phyloP scores from a whole-genome alignment of 345 rosid genomes.

The Stellera chamaejasme region DNA sequence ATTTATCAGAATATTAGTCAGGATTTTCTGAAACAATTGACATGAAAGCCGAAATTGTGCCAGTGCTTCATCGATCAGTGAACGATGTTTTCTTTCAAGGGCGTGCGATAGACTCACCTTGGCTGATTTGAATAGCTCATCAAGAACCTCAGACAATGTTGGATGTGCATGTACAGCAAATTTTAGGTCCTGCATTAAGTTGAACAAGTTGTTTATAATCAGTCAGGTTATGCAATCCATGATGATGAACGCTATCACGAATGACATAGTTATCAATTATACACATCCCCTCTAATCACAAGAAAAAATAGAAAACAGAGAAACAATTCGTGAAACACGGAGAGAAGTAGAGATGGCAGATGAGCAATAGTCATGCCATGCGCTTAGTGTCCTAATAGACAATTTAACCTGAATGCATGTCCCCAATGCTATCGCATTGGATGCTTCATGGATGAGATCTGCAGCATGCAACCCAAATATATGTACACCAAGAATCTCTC shows the following conservation, averaged over 20 bases:
- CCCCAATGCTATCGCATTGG: constrained; percentile 92
- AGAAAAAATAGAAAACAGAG: neutral
- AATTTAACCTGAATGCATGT: constrained; percentile 62
- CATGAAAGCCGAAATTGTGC: too few species aligned
- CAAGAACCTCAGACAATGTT: constrained; percentile 91
- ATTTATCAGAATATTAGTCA: too few species aligned
- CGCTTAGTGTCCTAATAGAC: neutral
- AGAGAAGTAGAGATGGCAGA: neutral
- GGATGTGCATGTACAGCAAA: constrained; percentile 98
- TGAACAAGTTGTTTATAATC: constrained; percentile 10
- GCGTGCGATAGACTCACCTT: constrained; percentile 43
- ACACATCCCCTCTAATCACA: too few species aligned
- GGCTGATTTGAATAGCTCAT: constrained; percentile 94
- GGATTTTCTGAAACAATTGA: too few species aligned
- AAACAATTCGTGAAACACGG: neutral
- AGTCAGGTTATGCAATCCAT: neutral
- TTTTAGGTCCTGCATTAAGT: constrained; percentile 64
- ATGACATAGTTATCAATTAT: too few species aligned
- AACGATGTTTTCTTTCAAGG: too few species aligned
- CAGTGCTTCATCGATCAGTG: too few species aligned
- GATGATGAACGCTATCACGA: too few species aligned
- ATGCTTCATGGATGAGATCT: constrained; percentile 99
- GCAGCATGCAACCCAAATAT: constrained; percentile 98
- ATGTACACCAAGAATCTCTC: constrained; percentile 97
- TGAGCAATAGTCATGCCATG: neutral